These are phyloP conservation scores for Mortierella sp. DNA, from an alignment of 371 early-diverging fungal species.

Conservation along the genomic window DNA sequence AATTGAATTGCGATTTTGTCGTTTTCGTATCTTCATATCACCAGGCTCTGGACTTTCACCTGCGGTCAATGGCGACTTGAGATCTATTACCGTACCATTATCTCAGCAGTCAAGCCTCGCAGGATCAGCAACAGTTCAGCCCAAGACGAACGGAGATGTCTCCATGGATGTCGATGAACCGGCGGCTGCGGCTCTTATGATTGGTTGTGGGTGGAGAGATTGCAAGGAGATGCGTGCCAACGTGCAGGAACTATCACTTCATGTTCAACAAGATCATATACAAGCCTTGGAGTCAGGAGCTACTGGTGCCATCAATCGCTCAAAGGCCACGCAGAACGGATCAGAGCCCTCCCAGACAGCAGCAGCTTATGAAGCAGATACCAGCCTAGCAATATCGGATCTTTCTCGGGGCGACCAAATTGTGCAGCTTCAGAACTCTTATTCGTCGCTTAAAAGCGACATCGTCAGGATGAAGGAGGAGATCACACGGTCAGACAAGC, in stretches of 20 bases:
- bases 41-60: constrained; percentile 39
- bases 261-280: constrained; percentile 33
- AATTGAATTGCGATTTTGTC: not conserved
- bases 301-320: no score
- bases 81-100: not conserved
- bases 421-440: constrained; percentile 14
- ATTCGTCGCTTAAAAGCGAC: constrained; percentile 23
- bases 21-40: not conserved
- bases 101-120: not conserved
- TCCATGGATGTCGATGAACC: constrained; percentile 3
- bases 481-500: constrained; percentile 15
- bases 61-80: not conserved
- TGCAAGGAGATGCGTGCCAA: constrained; percentile 18
- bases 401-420: constrained; percentile 12
- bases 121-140: not conserved
- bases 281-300: not conserved
- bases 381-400: not conserved
- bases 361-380: not conserved
- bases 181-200: not conserved
- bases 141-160: constrained; percentile 6
- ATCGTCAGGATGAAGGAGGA: constrained; percentile 19
- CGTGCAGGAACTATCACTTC: constrained; percentile 23
- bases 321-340: not conserved
- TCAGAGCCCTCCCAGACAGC: not conserved
- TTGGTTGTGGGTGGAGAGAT: constrained; percentile 31